A percentile compares a stretch with the other conserved stretches of the same genome.
These are phyloP conservation scores for Rossbeevera mucosa DNA, from an alignment of 768 basidiomycete genomes.

Conservation along the genomic window DNA sequence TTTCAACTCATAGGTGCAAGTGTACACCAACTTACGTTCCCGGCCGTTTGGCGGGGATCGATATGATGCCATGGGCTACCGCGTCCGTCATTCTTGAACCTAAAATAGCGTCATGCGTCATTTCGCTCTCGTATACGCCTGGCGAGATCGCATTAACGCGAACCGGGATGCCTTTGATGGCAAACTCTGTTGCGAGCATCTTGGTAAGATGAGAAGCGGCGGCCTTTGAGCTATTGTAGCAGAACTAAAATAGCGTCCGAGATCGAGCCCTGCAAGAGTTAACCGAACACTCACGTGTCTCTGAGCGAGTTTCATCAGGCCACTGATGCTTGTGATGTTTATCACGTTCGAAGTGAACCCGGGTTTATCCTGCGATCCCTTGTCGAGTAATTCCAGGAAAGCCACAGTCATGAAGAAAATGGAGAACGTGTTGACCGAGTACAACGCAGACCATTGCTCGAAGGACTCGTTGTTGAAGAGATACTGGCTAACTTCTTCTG, in stretches of 20 bases:
- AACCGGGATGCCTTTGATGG: constrained; percentile 60
- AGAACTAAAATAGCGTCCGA: constrained; percentile 46
- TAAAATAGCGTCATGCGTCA: constrained; percentile 54
- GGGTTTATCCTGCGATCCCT: constrained; percentile 56
- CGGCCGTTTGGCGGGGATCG: constrained; percentile 57
- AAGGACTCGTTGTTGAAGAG: constrained; percentile 66
- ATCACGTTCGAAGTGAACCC: constrained; percentile 63
- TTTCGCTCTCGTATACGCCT: constrained; percentile 71
- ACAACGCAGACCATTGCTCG: constrained; percentile 59
- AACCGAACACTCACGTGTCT: constrained; percentile 56
- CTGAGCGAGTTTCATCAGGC: constrained; percentile 64
- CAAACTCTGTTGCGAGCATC: constrained; percentile 73
- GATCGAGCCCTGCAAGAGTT: not conserved
- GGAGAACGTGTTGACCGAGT: constrained; percentile 67
- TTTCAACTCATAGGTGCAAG: not conserved
- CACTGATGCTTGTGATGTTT: constrained; percentile 77
- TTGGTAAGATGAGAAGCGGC: constrained; percentile 73
- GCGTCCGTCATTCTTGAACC: constrained; percentile 45
- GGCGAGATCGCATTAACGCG: constrained; percentile 74
- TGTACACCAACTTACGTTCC: constrained; percentile 56
- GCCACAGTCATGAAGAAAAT: constrained; percentile 73
- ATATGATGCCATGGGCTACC: constrained; percentile 54
- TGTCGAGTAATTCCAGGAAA: constrained; percentile 70
- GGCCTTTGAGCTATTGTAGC: constrained; percentile 78
- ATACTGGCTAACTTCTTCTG: constrained; percentile 62